phyloP scores from a whole-genome alignment of 345 rosid species.

The Salix koriyanagi region DNA sequence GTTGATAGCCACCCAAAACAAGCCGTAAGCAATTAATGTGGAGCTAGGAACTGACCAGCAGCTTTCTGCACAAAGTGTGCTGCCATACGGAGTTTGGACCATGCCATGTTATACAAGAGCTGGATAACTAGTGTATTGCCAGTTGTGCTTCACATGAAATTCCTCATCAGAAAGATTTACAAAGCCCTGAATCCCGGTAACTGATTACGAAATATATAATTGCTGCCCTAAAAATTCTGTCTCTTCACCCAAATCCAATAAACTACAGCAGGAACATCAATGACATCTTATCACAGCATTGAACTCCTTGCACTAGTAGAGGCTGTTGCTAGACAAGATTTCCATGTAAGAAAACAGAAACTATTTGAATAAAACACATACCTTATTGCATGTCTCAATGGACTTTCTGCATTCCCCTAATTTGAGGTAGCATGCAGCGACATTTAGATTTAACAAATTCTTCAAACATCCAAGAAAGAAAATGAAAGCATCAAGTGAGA shows the following conservation, averaged over 20 bases:
- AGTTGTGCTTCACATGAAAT: neutral
- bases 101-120: neutral
- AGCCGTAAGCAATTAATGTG: neutral
- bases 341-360: neutral
- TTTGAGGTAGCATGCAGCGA: slow-evolving; percentile 89
- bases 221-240: neutral
- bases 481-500: neutral
- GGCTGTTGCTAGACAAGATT: neutral
- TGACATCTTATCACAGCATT: neutral
- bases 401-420: slow-evolving; percentile 84
- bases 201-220: neutral
- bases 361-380: slow-evolving; percentile 15
- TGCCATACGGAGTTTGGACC: neutral
- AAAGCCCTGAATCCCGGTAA: neutral
- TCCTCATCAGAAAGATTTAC: neutral
- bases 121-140: neutral
- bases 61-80: neutral
- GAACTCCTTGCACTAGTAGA: no score
- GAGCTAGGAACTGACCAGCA: neutral
- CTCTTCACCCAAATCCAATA: neutral
- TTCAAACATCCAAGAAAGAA: slow-evolving; percentile 28
- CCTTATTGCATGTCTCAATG: slow-evolving; percentile 86
- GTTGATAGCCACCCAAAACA: neutral
- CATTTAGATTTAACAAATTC: slow-evolving; percentile 77
- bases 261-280: neutral